phyloP scores from a whole-genome alignment of 768 basidiomycete species.

The Gymnopilus dilepis region DNA sequence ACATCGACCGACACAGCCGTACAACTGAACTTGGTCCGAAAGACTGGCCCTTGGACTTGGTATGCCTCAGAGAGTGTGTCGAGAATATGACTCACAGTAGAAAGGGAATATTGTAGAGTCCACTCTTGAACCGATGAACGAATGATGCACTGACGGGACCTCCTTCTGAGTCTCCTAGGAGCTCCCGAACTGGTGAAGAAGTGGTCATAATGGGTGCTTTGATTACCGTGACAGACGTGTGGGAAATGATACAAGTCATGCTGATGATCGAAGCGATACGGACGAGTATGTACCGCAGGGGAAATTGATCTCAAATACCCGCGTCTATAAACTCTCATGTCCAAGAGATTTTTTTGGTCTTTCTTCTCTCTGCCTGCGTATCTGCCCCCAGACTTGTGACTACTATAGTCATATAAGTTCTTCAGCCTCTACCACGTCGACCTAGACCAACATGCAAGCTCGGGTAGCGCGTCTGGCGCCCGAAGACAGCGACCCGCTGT shows the following conservation, averaged over 20 bases:
- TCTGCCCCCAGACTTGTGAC: background rate
- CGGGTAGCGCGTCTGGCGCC: slow-evolving; percentile 16
- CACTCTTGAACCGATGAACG: background rate
- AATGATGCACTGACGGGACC: background rate
- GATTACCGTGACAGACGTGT: slow-evolving; percentile 3
- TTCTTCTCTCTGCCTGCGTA: slow-evolving; percentile 9
- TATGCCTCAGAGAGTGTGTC: too few relatives aligned
- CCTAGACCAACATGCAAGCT: slow-evolving; percentile 14
- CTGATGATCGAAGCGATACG: slow-evolving; percentile 6
- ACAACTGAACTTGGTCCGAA: too few relatives aligned
- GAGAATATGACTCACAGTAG: too few relatives aligned
- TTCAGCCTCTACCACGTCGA: background rate
- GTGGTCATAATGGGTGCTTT: slow-evolving; percentile 3
- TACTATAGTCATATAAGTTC: background rate
- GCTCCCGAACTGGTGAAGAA: slow-evolving; percentile 2
- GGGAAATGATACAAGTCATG: slow-evolving; percentile 4
- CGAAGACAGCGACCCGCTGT: slow-evolving; percentile 26
- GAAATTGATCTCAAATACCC: slow-evolving; percentile 17
- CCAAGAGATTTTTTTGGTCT: slow-evolving; percentile 13
- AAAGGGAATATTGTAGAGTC: background rate
- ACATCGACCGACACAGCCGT: too few relatives aligned
- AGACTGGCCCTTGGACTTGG: too few relatives aligned
- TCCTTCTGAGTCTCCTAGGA: background rate
- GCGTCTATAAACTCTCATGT: slow-evolving; percentile 24
- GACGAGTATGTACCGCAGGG: background rate